Evolutionary conservation across 1,139 yeast species (phyloP).

Genomic region (Yamadazyma sp.): DNA sequence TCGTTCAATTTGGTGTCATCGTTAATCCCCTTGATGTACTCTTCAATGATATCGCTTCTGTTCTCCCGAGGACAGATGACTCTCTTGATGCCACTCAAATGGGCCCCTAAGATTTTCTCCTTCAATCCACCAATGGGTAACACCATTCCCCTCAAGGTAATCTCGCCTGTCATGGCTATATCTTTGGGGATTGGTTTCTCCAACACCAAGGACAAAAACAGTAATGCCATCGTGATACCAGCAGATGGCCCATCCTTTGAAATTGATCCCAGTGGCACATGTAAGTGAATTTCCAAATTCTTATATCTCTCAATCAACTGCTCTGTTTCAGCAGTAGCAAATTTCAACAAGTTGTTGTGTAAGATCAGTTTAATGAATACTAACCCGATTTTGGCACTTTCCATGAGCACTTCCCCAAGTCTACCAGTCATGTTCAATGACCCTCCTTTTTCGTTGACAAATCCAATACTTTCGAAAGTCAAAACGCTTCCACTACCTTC

Average conservation of each 20-base stretch:
- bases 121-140: slow-evolving; percentile 89
- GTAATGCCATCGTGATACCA: slow-evolving; percentile 85
- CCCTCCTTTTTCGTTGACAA: slow-evolving; percentile 30
- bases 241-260: slow-evolving; percentile 95
- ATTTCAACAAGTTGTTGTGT: slow-evolving; percentile 32
- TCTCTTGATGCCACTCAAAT: slow-evolving; percentile 58
- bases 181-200: slow-evolving; percentile 65
- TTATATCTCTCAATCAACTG: slow-evolving; percentile 44
- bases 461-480: slow-evolving; percentile 75
- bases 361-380: slow-evolving; percentile 69
- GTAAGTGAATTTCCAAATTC: slow-evolving; percentile 69
- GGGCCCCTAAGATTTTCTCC: slow-evolving; percentile 85
- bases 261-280: slow-evolving; percentile 87
- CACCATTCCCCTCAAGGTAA: slow-evolving; percentile 81
- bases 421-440: slow-evolving; percentile 76
- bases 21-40: slow-evolving; percentile 40
- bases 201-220: slow-evolving; percentile 69
- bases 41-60: slow-evolving; percentile 68
- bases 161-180: slow-evolving; percentile 93
- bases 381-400: slow-evolving; percentile 78
- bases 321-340: slow-evolving; percentile 22
- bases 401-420: slow-evolving; percentile 79
- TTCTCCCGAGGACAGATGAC: slow-evolving; percentile 72
- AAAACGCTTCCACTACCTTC: slow-evolving; percentile 86
- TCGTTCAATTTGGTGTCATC: slow-evolving; percentile 32